These are phyloP conservation scores for Pseudonitzschia multistriata DNA, from an alignment of 108 stramenopile species.

Conservation along the genomic window DNA sequence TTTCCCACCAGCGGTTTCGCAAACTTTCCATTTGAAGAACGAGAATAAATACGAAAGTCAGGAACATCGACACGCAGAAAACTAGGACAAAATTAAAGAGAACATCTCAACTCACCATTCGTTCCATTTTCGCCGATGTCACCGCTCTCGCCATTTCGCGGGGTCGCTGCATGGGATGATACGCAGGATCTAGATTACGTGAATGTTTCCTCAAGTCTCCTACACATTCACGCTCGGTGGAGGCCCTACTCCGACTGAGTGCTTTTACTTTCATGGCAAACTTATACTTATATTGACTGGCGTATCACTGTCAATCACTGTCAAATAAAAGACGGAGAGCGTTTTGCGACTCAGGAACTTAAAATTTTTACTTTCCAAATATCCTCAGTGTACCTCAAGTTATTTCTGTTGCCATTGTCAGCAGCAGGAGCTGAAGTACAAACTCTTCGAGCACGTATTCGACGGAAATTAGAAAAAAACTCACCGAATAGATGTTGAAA, in stretches of 20 bases:
- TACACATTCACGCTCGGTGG: conserved; percentile 65
- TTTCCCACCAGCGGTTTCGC: conserved; percentile 91
- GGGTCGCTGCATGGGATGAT: conserved; percentile 80
- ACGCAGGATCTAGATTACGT: conserved; percentile 77
- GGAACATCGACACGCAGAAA: neutral
- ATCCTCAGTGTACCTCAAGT: too few species aligned
- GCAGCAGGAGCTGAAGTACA: too few species aligned
- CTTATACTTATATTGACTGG: too few species aligned
- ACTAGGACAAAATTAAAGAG: neutral
- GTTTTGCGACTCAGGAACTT: too few species aligned
- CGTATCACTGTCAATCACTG: too few species aligned
- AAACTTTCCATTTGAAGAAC: conserved; percentile 42
- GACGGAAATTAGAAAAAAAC: neutral
- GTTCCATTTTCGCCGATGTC: conserved; percentile 93
- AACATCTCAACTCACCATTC: conserved; percentile 53
- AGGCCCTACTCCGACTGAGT: conserved; percentile 59
- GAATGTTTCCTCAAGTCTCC: conserved; percentile 69
- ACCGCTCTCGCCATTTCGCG: conserved; percentile 94
- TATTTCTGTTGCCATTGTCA: too few species aligned
- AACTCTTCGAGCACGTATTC: too few species aligned
- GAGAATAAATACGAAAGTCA: neutral
- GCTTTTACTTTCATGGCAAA: conserved; percentile 82
- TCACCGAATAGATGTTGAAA: neutral
- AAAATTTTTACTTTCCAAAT: too few species aligned
- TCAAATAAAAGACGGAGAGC: too few species aligned